These are phyloP conservation scores for Fusarium multiceps DNA, from an alignment of 2,329 filamentous ascomycete genomes.

Conservation along the genomic window DNA sequence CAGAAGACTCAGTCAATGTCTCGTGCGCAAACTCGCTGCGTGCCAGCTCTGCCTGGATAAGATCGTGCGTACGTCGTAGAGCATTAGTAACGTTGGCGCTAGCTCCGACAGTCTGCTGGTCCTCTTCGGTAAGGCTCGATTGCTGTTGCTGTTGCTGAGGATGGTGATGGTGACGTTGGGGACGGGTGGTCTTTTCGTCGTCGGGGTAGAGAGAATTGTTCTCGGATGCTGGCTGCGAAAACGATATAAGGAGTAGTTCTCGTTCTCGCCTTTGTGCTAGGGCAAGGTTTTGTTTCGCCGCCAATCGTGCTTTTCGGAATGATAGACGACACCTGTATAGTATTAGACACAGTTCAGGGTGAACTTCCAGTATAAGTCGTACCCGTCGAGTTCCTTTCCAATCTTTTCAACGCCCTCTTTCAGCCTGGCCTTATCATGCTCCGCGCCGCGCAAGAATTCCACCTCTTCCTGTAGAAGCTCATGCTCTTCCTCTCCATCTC, in stretches of 20 bases:
- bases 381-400: slow-evolving; percentile 78
- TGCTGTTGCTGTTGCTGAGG: slow-evolving; percentile 49
- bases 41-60: slow-evolving; percentile 86
- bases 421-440: slow-evolving; percentile 72
- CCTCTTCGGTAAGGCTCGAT: slow-evolving; percentile 66
- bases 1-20: slow-evolving; percentile 85
- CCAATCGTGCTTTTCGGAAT: slow-evolving; percentile 85
- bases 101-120: slow-evolving; percentile 78
- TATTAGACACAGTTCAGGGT: slow-evolving; percentile 4
- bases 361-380: slow-evolving; percentile 32
- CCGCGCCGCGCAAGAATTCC: slow-evolving; percentile 69
- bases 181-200: slow-evolving; percentile 43
- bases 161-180: slow-evolving; percentile 40
- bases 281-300: slow-evolving; percentile 80
- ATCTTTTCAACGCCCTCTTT: slow-evolving; percentile 74
- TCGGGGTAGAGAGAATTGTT: slow-evolving; percentile 47
- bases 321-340: slow-evolving; percentile 65
- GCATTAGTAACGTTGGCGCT: slow-evolving; percentile 86
- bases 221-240: slow-evolving; percentile 59
- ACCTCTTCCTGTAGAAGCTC: slow-evolving; percentile 84
- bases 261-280: slow-evolving; percentile 80
- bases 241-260: slow-evolving; percentile 76
- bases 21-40: slow-evolving; percentile 91
- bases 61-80: slow-evolving; percentile 84
- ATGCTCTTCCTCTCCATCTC: slow-evolving; percentile 84